Evolutionary conservation across 208 protist genomes (phyloP), one percentile per base, ranked within the genome.

Genomic region (Trypanosomatidae sp.): DNA sequence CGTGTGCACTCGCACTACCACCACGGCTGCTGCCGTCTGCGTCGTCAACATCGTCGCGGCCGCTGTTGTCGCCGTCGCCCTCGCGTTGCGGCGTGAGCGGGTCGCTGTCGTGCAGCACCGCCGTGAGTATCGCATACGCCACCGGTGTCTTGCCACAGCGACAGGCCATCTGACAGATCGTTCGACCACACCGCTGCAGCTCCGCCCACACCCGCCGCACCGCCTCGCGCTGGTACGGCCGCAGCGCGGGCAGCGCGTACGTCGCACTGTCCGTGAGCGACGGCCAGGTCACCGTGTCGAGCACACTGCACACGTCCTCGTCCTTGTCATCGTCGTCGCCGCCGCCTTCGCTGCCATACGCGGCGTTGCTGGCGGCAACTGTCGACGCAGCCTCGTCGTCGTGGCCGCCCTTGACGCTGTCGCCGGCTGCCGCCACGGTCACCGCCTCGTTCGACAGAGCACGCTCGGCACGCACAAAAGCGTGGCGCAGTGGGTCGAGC

Each of bases 91-190:
- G 8, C 35, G 27, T 35, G n/a, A 20, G 33, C 6, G 35, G 50
- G 11, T 38, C 32, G 1, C 20, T 20, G 11, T 40, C 4, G 30
- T 49, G 18, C 22, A 68, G 43, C 7, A 57, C 42, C 15, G 22
- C 49, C 40, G 67, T 56, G 26, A 87, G 51, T 24, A 77, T 63
- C 25, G 63, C 48, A 64, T 61, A 87, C 6, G 77, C 77, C 1
- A 87, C 77, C 3, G 77, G 77, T 6, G 77, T 87, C 49, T 87
- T 87, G 18, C 77, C 77, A 48, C 77, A 87, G 7, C 77, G 60
- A 48, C 77, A 87, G 3, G 77, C 77, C 72, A 87, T 87, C 63
- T 87, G 77, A 37, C 71, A 87, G 18, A 87, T 67, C 0, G 77
- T 56, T 16, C 57, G 55, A 6, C 66, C 56, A 22, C 27, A 19